Evolutionary conservation across 768 basidiomycete species (phyloP).

Genomic region (Calocera cornea): DNA sequence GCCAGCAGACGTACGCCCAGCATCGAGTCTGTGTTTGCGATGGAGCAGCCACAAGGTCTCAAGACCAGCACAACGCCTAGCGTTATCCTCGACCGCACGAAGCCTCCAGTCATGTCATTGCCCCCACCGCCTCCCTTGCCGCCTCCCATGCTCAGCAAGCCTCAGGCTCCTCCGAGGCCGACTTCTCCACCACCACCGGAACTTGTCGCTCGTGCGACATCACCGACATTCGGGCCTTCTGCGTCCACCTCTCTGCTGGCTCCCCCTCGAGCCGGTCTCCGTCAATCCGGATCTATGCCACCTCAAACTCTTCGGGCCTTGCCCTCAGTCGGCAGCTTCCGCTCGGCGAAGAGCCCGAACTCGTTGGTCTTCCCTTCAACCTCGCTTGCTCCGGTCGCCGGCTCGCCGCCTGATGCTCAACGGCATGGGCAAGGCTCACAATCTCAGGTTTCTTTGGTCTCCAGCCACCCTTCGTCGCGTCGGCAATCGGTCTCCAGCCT

Average conservation of each 20-base stretch:
- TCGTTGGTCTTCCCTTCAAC: background rate
- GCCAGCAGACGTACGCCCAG: background rate
- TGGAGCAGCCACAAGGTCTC: background rate
- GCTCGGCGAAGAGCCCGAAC: background rate
- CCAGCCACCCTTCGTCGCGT: conserved; percentile 11
- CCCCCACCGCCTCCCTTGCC: conserved; percentile 26
- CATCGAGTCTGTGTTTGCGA: background rate
- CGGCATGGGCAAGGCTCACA: background rate
- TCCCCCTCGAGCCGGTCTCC: background rate
- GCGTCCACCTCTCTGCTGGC: background rate
- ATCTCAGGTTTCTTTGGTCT: background rate
- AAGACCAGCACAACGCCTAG: background rate
- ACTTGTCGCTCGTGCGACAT: conserved; percentile 82
- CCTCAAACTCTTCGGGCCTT: background rate
- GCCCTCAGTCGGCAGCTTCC: background rate
- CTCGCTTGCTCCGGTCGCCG: conserved; percentile 1
- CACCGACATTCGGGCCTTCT: conserved; percentile 55
- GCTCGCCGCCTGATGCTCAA: background rate
- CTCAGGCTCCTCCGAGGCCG: conserved; percentile 75
- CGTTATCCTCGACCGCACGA: background rate
- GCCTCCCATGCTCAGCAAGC: conserved; percentile 46
- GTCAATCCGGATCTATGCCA: background rate
- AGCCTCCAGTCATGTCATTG: conserved; percentile 18
- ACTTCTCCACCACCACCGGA: conserved; percentile 87
- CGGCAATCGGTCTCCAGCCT: background rate